A percentile compares a stretch with the other conserved stretches of the same genome.
Conservation (phyloP, 495 filamentous ascomycete species). For the Daldinia loculata region DNA sequence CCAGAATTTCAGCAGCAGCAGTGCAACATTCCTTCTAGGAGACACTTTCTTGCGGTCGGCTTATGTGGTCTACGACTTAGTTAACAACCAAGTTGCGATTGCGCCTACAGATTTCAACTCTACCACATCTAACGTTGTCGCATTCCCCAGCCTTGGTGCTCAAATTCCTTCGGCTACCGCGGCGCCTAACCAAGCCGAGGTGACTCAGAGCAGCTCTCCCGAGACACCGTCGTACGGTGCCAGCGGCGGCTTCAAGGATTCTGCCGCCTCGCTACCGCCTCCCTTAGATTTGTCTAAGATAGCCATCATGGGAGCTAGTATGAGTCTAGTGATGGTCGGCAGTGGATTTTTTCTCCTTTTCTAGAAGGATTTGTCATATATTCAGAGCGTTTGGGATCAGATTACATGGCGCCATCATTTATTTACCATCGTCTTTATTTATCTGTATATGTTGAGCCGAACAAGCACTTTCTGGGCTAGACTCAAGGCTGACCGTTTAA, state of each 20-base stretch:
- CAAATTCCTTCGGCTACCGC: conserved; percentile 59
- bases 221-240: conserved; percentile 51
- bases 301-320: conserved; percentile 47
- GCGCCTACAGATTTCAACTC: conserved; percentile 89
- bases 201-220: conserved; percentile 43
- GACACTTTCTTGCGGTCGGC: conserved; percentile 94
- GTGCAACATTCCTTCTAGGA: conserved; percentile 75
- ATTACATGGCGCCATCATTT: conserved; percentile 23
- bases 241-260: conserved; percentile 50
- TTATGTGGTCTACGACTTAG: conserved; percentile 93
- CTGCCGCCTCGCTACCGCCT: conserved; percentile 47
- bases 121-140: conserved; percentile 63
- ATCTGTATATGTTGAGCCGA: background rate
- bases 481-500: background rate
- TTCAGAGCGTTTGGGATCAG: conserved; percentile 16
- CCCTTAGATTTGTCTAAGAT: conserved; percentile 47
- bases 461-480: background rate
- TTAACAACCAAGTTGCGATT: conserved; percentile 86
- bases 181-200: conserved; percentile 54
- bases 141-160: conserved; percentile 59
- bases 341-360: conserved; percentile 53
- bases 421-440: conserved; percentile 8
- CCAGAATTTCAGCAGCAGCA: conserved; percentile 67
- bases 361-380: conserved; percentile 14
- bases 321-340: conserved; percentile 52